phyloP scores from a whole-genome alignment of 345 rosid species.

The Citrus hindsii region DNA sequence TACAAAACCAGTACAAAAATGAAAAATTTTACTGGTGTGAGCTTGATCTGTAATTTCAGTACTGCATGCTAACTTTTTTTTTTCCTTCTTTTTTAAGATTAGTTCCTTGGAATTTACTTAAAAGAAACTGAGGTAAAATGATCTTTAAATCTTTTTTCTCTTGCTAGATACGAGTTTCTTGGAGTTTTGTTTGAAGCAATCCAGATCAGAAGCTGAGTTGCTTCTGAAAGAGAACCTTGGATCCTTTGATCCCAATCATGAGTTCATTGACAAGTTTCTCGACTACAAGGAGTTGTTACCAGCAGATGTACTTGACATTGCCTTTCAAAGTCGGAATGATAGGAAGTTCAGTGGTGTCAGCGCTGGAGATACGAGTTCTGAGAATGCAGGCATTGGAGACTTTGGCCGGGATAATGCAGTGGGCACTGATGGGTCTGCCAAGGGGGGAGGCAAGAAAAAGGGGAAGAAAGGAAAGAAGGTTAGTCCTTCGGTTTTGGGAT shows the following conservation, averaged over 20 bases:
- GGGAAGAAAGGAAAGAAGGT: constrained; percentile 93
- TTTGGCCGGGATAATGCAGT: constrained; percentile 8
- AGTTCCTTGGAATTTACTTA: not conserved
- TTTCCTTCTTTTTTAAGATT: too few species aligned
- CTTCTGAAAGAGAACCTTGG: constrained; percentile 77
- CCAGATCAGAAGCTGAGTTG: constrained; percentile 86
- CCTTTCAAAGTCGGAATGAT: constrained; percentile 60
- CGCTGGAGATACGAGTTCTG: constrained; percentile 41
- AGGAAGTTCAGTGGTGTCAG: constrained; percentile 33
- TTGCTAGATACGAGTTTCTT: constrained; percentile 76
- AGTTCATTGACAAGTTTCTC: constrained; percentile 90
- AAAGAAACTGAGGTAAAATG: not conserved
- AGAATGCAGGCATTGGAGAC: constrained; percentile 21
- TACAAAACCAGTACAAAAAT: not conserved
- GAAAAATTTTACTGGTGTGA: not conserved
- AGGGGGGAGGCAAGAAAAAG: constrained; percentile 76
- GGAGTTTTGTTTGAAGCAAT: constrained; percentile 88
- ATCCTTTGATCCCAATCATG: constrained; percentile 61
- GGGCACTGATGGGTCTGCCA: constrained; percentile 43
- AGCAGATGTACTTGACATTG: constrained; percentile 83
- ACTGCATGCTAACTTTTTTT: not conserved
- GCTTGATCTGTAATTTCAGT: not conserved
- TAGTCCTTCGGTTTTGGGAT: constrained; percentile 74
- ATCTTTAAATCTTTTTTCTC: not conserved
- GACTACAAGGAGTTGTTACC: constrained; percentile 83